phyloP scores from a whole-genome alignment of 2,329 filamentous ascomycete species.

The Phyllosticta citriasiana region DNA sequence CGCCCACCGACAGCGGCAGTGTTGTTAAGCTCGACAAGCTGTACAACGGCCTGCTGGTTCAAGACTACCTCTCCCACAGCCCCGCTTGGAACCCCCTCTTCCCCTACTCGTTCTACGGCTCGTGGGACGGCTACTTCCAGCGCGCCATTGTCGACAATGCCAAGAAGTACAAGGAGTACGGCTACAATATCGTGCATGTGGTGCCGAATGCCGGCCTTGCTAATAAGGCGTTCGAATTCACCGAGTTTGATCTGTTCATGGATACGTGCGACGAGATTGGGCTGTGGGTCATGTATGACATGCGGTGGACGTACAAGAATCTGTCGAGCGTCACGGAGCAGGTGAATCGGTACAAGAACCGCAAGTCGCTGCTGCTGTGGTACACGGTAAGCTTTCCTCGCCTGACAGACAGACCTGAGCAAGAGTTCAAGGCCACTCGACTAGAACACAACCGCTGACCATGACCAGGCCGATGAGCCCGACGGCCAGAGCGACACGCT shows the following conservation, averaged over 20 bases:
- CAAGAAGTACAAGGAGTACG: slow-evolving; percentile 14
- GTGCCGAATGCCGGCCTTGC: slow-evolving; percentile 28
- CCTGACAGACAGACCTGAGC: not conserved
- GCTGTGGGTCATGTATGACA: slow-evolving; percentile 40
- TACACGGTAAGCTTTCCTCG: slow-evolving; percentile 25
- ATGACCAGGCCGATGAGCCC: slow-evolving; percentile 38
- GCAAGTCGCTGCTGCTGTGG: slow-evolving; percentile 34
- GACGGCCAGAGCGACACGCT: slow-evolving; percentile 49
- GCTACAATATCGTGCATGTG: slow-evolving; percentile 40
- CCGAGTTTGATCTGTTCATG: slow-evolving; percentile 31
- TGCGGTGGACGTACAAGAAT: slow-evolving; percentile 34
- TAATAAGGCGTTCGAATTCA: slow-evolving; percentile 30
- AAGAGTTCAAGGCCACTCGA: too few relatives aligned
- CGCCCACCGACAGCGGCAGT: slow-evolving; percentile 33
- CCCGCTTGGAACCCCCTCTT: slow-evolving; percentile 30
- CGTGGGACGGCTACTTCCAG: slow-evolving; percentile 28
- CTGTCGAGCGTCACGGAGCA: slow-evolving; percentile 28
- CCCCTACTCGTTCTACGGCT: slow-evolving; percentile 39
- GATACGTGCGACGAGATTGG: slow-evolving; percentile 34
- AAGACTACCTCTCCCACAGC: slow-evolving; percentile 14
- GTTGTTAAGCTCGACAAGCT: slow-evolving; percentile 39
- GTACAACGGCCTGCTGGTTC: slow-evolving; percentile 34
- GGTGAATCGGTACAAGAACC: slow-evolving; percentile 25
- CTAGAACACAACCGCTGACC: not conserved
- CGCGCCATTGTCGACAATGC: slow-evolving; percentile 5